Conservation (phyloP, 2,329 filamentous ascomycete genomes). For the Huntiella abstrusa region DNA sequence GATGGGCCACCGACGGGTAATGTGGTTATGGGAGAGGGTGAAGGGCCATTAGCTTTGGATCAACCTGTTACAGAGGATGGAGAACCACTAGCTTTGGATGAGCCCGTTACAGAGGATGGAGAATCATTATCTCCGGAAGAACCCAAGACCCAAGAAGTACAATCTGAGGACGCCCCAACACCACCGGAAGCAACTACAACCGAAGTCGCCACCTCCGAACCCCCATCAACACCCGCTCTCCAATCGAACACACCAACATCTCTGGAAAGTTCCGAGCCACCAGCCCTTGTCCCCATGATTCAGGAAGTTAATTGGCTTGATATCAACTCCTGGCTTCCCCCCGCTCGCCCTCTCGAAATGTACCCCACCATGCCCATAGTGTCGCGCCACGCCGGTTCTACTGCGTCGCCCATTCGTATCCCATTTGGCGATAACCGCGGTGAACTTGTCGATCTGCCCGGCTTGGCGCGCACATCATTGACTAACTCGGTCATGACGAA, state of each 20-base stretch:
- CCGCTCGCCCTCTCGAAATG: slow-evolving; percentile 49
- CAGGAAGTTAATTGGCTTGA: slow-evolving; percentile 16
- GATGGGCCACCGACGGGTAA: background rate
- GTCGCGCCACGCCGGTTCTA: slow-evolving; percentile 77
- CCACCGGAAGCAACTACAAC: no score
- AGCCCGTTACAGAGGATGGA: no score
- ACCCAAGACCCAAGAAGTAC: no score
- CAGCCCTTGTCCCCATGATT: slow-evolving; percentile 12
- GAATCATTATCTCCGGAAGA: no score
- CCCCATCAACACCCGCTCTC: background rate
- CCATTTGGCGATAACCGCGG: slow-evolving; percentile 74
- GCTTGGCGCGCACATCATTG: slow-evolving; percentile 56
- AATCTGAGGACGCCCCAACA: no score
- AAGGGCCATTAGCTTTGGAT: no score
- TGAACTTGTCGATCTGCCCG: slow-evolving; percentile 84
- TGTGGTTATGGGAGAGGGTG: no score
- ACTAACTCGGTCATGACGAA: slow-evolving; percentile 50
- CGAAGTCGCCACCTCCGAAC: background rate
- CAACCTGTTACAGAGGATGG: no score
- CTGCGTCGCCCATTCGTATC: slow-evolving; percentile 82
- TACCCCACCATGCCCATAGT: slow-evolving; percentile 77
- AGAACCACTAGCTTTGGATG: no score
- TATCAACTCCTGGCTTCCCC: slow-evolving; percentile 50
- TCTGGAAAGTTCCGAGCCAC: background rate
- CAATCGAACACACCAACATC: background rate